These are phyloP conservation scores for Ustilago crameri DNA, from an alignment of 1,284 basidiomycete species.

Conservation along the genomic window DNA sequence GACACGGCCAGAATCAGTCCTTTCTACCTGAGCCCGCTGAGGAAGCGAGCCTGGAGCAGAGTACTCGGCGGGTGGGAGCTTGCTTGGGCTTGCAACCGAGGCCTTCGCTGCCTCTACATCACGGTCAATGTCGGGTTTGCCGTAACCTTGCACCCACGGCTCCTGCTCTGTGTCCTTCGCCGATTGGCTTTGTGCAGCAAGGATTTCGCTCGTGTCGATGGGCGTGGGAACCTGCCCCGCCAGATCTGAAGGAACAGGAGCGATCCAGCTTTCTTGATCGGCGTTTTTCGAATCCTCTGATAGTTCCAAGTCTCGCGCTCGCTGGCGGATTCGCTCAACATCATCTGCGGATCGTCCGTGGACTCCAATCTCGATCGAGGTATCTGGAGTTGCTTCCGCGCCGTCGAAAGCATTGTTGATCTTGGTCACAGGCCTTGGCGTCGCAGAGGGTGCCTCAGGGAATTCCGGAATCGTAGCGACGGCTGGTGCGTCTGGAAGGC, in stretches of 20 bases:
- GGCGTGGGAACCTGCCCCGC: conserved; percentile 35
- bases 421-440: conserved; percentile 25
- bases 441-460: conserved; percentile 44
- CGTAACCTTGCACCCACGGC: conserved; percentile 48
- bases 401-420: conserved; percentile 21
- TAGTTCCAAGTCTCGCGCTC: conserved; percentile 34
- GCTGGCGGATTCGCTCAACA: conserved; percentile 38
- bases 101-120: conserved; percentile 20
- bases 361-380: conserved; percentile 55
- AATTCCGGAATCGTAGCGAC: conserved; percentile 38
- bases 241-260: conserved; percentile 21
- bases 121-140: conserved; percentile 21
- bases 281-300: conserved; percentile 18
- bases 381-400: conserved; percentile 31
- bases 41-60: conserved; percentile 30
- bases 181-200: conserved; percentile 18
- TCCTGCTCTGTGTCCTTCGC: conserved; percentile 20
- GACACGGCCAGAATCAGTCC: conserved; percentile 50
- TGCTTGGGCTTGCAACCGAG: not conserved
- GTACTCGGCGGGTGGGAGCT: conserved; percentile 29
- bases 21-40: conserved; percentile 43
- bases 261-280: conserved; percentile 37
- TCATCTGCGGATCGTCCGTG: conserved; percentile 48
- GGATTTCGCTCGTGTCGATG: conserved; percentile 37
- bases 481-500: conserved; percentile 13